These are phyloP conservation scores for Eucalyptus virginea DNA, from an alignment of 345 rosid species.

Conservation along the genomic window DNA sequence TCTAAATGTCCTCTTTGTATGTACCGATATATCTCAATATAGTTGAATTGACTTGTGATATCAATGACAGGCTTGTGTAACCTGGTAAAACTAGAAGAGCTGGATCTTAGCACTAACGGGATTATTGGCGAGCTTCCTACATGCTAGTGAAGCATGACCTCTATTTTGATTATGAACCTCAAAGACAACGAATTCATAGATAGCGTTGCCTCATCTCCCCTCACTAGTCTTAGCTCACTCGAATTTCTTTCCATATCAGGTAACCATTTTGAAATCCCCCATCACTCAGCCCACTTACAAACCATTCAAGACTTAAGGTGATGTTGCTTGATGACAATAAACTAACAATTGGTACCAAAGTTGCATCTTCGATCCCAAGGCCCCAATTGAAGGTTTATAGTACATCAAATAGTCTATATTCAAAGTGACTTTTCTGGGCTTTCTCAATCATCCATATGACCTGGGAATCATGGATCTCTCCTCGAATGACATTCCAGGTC, in stretches of 20 bases:
- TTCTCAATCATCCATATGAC: not conserved
- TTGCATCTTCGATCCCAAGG: not conserved
- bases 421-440: not conserved
- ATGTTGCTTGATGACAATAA: fast-evolving
- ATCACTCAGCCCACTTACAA: not conserved
- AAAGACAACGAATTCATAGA: not conserved
- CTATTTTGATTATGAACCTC: fast-evolving
- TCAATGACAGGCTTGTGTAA: not conserved
- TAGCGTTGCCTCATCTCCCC: not conserved
- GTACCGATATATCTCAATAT: no score
- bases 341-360: not conserved
- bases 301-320: not conserved
- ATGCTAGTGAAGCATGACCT: not conserved
- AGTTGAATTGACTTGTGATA: no score
- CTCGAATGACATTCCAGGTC: fast-evolving
- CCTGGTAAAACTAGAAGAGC: not conserved
- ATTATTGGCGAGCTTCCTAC: not conserved
- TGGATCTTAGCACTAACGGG: not conserved
- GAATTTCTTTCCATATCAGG: not conserved
- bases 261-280: not conserved
- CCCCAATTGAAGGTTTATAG: not conserved
- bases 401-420: not conserved
- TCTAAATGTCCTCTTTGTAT: no score
- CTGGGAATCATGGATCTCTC: fast-evolving
- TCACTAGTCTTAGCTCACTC: not conserved